phyloP scores from a whole-genome alignment of 1,139 yeast genomes.

The Spathaspora sp. region DNA sequence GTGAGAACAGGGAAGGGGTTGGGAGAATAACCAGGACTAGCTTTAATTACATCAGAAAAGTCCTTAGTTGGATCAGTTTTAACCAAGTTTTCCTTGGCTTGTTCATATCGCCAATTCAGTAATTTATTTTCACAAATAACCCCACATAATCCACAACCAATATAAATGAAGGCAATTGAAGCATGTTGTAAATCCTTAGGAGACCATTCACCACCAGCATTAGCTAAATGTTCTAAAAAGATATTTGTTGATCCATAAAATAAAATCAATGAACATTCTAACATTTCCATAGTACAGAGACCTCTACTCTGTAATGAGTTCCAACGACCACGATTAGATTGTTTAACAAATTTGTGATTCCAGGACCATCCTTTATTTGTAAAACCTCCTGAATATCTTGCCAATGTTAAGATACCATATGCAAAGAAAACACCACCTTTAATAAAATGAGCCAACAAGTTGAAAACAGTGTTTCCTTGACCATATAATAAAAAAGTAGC shows the following conservation, averaged over 20 bases:
- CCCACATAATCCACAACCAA: constrained; percentile 94
- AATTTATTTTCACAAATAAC: constrained; percentile 68
- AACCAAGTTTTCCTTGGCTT: constrained; percentile 21
- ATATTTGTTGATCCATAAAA: constrained; percentile 87
- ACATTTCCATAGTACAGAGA: constrained; percentile 76
- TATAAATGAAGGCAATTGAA: constrained; percentile 89
- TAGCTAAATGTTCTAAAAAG: constrained; percentile 78
- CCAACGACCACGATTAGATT: constrained; percentile 17
- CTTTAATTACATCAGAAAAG: constrained; percentile 23
- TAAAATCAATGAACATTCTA: constrained; percentile 76
- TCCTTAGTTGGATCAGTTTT: neutral
- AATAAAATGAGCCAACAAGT: constrained; percentile 89
- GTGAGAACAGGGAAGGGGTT: constrained; percentile 94
- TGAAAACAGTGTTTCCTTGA: constrained; percentile 63
- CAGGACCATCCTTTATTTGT: constrained; percentile 84
- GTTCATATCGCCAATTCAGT: constrained; percentile 45
- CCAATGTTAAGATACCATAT: constrained; percentile 73
- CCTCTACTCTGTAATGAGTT: constrained; percentile 50
- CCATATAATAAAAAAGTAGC: constrained; percentile 76
- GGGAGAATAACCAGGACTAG: constrained; percentile 74
- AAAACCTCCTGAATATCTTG: constrained; percentile 85
- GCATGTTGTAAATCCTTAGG: constrained; percentile 94
- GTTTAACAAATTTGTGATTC: constrained; percentile 56
- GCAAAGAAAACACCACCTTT: constrained; percentile 89
- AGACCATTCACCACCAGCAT: constrained; percentile 80